Conservation (phyloP, 768 basidiomycete genomes). For the Phylloporus scabripes region DNA sequence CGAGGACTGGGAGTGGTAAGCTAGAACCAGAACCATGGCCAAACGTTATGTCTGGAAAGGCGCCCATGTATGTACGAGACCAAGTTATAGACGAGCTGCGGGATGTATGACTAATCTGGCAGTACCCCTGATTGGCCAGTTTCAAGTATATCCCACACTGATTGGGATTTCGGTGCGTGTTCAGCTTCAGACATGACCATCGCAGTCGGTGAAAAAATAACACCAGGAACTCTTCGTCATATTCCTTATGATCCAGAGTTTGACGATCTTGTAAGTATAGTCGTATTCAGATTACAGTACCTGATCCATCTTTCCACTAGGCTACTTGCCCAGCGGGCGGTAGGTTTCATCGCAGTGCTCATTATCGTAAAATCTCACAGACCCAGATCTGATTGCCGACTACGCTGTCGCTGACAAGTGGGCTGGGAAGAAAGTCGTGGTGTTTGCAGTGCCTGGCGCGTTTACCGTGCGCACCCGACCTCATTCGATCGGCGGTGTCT, state of each 20-base stretch:
- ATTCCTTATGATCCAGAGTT: conserved; percentile 60
- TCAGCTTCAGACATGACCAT: conserved; percentile 25
- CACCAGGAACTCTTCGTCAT: conserved; percentile 42
- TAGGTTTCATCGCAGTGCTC: conserved; percentile 33
- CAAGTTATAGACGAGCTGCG: neutral
- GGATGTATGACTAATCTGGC: conserved; percentile 1
- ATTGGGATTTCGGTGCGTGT: neutral
- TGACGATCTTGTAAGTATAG: conserved; percentile 48
- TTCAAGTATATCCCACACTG: neutral
- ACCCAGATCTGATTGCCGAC: conserved; percentile 37
- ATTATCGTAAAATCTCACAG: neutral
- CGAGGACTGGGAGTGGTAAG: conserved; percentile 50
- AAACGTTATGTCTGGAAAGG: conserved; percentile 15
- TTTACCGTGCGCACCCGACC: conserved; percentile 54
- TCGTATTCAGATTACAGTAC: neutral
- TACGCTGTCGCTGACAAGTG: conserved; percentile 53
- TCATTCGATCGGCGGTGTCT: neutral
- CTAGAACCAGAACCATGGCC: conserved; percentile 55
- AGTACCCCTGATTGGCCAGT: neutral
- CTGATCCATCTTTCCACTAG: conserved; percentile 32
- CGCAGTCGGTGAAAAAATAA: conserved; percentile 49
- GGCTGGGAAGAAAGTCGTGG: conserved; percentile 79
- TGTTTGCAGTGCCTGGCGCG: conserved; percentile 75
- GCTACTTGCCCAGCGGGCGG: conserved; percentile 54
- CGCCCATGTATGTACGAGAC: conserved; percentile 1